A percentile compares a stretch with the other conserved stretches of the same genome.
Conservation (phyloP, 2,329 filamentous ascomycete genomes). For the Neofusicoccum cordaticola region DNA sequence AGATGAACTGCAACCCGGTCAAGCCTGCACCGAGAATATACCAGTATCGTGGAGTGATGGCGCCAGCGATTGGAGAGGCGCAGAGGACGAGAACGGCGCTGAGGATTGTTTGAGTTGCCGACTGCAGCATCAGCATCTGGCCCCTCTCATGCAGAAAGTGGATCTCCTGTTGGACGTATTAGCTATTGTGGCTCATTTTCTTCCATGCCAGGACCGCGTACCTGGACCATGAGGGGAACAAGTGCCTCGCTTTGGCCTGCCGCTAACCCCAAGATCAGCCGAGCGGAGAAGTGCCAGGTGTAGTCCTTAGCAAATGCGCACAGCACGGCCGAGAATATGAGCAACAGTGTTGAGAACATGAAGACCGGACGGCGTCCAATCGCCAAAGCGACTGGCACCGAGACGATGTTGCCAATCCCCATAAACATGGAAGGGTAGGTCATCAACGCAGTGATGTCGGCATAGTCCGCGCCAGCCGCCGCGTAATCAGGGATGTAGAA, state of each 20-base stretch:
- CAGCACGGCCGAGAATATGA: conserved; percentile 16
- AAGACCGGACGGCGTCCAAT: conserved; percentile 26
- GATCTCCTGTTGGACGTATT: conserved; percentile 32
- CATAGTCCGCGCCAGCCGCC: conserved; percentile 35
- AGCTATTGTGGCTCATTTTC: background rate
- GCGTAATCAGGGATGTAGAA: conserved; percentile 43
- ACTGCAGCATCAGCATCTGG: conserved; percentile 42
- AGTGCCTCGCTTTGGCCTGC: conserved; percentile 45
- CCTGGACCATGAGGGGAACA: conserved; percentile 40
- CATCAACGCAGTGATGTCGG: conserved; percentile 38
- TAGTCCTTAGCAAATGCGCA: conserved; percentile 19
- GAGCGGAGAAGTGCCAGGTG: conserved; percentile 37
- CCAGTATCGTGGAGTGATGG: conserved; percentile 43
- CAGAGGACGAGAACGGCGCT: conserved; percentile 40
- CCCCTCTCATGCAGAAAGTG: conserved; percentile 48
- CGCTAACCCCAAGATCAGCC: conserved; percentile 40
- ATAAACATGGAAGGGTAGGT: conserved; percentile 29
- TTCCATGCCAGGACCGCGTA: background rate
- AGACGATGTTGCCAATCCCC: conserved; percentile 25
- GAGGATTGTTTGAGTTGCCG: conserved; percentile 40
- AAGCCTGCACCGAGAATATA: conserved; percentile 42
- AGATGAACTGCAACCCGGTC: conserved; percentile 32
- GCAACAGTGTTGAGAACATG: conserved; percentile 20
- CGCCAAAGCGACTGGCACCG: conserved; percentile 24
- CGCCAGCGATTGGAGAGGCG: conserved; percentile 43